These are phyloP conservation scores for Pseudocercospora macadamiae DNA, from an alignment of 2,329 filamentous ascomycete species.

Conservation along the genomic window DNA sequence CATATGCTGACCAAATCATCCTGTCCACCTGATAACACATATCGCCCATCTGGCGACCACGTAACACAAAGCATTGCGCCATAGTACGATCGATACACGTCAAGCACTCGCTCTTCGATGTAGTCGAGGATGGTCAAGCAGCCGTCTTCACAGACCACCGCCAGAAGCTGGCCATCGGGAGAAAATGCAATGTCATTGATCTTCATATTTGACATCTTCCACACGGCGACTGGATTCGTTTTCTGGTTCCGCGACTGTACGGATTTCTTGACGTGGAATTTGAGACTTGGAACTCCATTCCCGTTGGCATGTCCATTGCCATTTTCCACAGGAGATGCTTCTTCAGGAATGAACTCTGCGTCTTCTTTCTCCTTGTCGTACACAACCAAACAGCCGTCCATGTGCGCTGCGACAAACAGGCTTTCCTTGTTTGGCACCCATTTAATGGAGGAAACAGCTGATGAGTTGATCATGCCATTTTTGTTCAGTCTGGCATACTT, in stretches of 20 bases:
- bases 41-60: slow-evolving; percentile 97
- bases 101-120: slow-evolving; percentile 82
- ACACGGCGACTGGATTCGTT: slow-evolving; percentile 85
- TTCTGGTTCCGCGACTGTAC: slow-evolving; percentile 94
- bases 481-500: slow-evolving; percentile 96
- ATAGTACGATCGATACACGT: slow-evolving; percentile 89
- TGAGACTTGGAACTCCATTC: slow-evolving; percentile 27
- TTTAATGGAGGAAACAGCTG: slow-evolving; percentile 80
- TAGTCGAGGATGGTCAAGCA: slow-evolving; percentile 90
- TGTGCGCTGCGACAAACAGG: slow-evolving; percentile 86
- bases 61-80: slow-evolving; percentile 90
- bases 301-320: slow-evolving; percentile 32
- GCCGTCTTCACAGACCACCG: slow-evolving; percentile 89
- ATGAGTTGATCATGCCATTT: slow-evolving; percentile 87
- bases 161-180: slow-evolving; percentile 82
- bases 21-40: slow-evolving; percentile 91
- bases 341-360: slow-evolving; percentile 72
- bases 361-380: slow-evolving; percentile 99
- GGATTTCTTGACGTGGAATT: slow-evolving; percentile 80
- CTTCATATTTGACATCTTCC: slow-evolving; percentile 88
- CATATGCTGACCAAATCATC: slow-evolving; percentile 97
- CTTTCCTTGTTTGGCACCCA: slow-evolving; percentile 96
- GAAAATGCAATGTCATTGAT: slow-evolving; percentile 93
- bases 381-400: slow-evolving; percentile 86
- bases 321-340: slow-evolving; percentile 33